A percentile compares a stretch with the other conserved stretches of the same genome.
Evolutionary conservation across 768 basidiomycete genomes (phyloP).

Genomic region (Phallus indusiatus): DNA sequence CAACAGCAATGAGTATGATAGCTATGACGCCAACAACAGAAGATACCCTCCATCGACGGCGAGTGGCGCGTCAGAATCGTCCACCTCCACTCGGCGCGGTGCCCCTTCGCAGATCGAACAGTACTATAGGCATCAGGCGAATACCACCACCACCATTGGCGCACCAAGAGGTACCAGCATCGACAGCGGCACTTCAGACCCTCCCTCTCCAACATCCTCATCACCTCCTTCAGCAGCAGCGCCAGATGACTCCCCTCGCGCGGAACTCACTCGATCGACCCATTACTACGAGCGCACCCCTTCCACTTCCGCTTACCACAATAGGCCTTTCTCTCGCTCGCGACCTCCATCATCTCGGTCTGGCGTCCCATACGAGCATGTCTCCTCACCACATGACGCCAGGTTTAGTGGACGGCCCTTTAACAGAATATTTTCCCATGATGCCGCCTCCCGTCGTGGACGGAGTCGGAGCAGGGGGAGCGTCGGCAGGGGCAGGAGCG

Average conservation of each 20-base stretch:
- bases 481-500: slow-evolving; percentile 24
- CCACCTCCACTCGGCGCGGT: not conserved
- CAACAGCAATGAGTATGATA: not conserved
- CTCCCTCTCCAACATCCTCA: slow-evolving; percentile 28
- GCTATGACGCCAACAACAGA: no score
- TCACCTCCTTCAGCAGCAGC: slow-evolving; percentile 26
- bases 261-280: slow-evolving; percentile 39
- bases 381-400: not conserved
- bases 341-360: not conserved
- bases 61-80: slow-evolving; percentile 26
- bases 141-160: not conserved
- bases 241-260: slow-evolving; percentile 31
- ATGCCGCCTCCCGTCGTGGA: slow-evolving; percentile 34
- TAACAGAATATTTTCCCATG: slow-evolving; percentile 4
- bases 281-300: not conserved
- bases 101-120: not conserved
- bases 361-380: not conserved
- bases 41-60: slow-evolving; percentile 40
- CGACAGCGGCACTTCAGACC: slow-evolving; percentile 11
- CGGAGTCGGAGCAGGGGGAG: slow-evolving; percentile 45
- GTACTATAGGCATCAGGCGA: not conserved
- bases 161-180: not conserved
- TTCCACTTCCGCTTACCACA: not conserved
- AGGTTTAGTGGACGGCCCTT: not conserved
- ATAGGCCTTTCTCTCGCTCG: not conserved